A percentile compares a stretch with the other conserved stretches of the same genome.
Evolutionary conservation across 345 rosid genomes (phyloP).

Genomic region (Zanthoxylum bungeanum): DNA sequence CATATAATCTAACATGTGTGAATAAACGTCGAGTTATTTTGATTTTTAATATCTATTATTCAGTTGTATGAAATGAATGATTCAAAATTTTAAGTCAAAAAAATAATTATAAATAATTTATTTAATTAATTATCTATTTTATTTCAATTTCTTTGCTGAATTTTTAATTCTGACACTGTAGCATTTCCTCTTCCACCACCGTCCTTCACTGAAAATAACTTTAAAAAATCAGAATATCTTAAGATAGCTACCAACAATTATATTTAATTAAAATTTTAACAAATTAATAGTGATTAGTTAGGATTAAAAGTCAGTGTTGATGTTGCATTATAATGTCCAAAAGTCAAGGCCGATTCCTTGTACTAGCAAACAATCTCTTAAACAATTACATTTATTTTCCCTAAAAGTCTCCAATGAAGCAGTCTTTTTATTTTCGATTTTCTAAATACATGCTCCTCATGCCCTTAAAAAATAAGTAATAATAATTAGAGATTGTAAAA

Average conservation of each 20-base stretch:
- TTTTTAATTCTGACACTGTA: neutral
- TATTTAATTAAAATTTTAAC: neutral
- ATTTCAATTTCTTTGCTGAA: too few relatives aligned
- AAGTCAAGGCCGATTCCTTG: conserved; percentile 4
- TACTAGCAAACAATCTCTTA: neutral
- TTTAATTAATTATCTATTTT: too few relatives aligned
- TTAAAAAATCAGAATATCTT: neutral
- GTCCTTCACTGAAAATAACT: neutral
- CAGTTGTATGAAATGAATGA: too few relatives aligned
- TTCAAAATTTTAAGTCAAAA: too few relatives aligned
- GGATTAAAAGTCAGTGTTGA: neutral
- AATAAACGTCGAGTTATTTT: too few relatives aligned
- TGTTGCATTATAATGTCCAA: neutral
- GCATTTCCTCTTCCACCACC: neutral
- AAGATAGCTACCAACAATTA: neutral
- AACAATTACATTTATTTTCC: neutral
- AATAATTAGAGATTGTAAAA: too few relatives aligned
- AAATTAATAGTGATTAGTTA: neutral
- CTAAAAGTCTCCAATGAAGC: neutral
- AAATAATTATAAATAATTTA: too few relatives aligned
- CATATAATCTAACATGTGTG: too few relatives aligned
- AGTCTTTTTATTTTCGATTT: neutral
- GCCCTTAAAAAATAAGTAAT: neutral
- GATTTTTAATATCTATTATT: too few relatives aligned
- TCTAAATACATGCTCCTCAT: neutral